Conservation (phyloP, 2,329 filamentous ascomycete genomes). For the Aspergillus fijiensis region DNA sequence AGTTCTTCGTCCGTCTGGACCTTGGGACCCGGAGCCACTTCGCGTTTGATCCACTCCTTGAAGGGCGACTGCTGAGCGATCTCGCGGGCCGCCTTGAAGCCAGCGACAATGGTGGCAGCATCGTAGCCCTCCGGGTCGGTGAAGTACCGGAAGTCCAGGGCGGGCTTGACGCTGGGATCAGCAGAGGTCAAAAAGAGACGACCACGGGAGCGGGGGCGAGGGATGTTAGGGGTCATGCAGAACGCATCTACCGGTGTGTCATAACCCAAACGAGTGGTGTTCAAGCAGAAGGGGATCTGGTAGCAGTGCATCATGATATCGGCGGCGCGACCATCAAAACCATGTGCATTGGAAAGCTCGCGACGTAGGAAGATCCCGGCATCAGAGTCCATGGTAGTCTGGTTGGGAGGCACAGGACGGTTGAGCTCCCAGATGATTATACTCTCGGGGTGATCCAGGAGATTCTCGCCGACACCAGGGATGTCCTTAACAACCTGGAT, state of each 20-base stretch:
- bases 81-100: conserved; percentile 73
- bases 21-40: conserved; percentile 73
- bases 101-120: conserved; percentile 74
- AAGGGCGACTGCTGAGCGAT: conserved; percentile 75
- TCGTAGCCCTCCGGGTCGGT: conserved; percentile 84
- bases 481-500: conserved; percentile 61
- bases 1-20: conserved; percentile 77
- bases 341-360: conserved; percentile 67
- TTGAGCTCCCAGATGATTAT: conserved; percentile 79
- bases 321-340: conserved; percentile 70
- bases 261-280: conserved; percentile 78
- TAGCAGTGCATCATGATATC: conserved; percentile 98
- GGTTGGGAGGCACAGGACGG: conserved; percentile 71
- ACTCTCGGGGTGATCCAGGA: conserved; percentile 64
- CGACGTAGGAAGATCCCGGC: conserved; percentile 85
- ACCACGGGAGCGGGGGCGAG: conserved; percentile 74
- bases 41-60: conserved; percentile 77
- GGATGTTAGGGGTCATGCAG: conserved; percentile 92
- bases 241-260: conserved; percentile 72
- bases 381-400: conserved; percentile 90
- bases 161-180: conserved; percentile 74
- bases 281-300: conserved; percentile 87
- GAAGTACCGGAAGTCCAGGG: conserved; percentile 86
- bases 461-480: conserved; percentile 63
- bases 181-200: conserved; percentile 73